Evolutionary conservation across 2,329 filamentous ascomycete genomes (phyloP).

Genomic region (Aspergillus awamori): DNA sequence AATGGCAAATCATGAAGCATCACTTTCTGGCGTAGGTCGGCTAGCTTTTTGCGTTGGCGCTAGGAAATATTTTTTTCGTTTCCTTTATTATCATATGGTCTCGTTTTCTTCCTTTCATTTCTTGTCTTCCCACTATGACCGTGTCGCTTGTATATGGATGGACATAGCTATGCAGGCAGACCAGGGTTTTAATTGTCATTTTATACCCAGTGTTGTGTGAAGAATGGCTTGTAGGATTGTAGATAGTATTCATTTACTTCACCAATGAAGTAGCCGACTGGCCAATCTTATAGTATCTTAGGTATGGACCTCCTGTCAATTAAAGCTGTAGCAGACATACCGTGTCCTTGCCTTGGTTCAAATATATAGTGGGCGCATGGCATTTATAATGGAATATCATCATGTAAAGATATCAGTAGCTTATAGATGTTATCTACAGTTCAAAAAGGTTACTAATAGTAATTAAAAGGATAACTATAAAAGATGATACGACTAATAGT

Average conservation of each 20-base stretch:
- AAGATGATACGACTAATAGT: too few relatives aligned
- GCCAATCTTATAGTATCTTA: too few relatives aligned
- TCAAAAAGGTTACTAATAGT: too few relatives aligned
- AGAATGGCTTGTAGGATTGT: background rate
- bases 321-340: too few relatives aligned
- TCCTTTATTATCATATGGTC: background rate
- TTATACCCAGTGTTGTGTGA: background rate
- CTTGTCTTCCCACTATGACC: background rate
- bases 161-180: background rate
- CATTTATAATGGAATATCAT: too few relatives aligned
- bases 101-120: background rate
- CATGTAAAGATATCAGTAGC: too few relatives aligned
- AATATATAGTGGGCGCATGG: too few relatives aligned
- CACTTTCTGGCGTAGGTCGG: constrained; percentile 12
- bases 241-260: background rate
- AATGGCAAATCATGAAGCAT: constrained; percentile 9
- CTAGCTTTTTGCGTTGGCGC: constrained; percentile 2
- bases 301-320: too few relatives aligned
- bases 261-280: too few relatives aligned
- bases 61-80: background rate
- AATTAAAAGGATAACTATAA: too few relatives aligned
- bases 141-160: constrained; percentile 13
- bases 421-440: too few relatives aligned
- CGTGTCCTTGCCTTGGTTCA: too few relatives aligned
- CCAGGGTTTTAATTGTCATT: background rate